A percentile compares a stretch with the other conserved stretches of the same genome.
These are phyloP conservation scores for Schizophyllum commune DNA, from an alignment of 1,284 basidiomycete species.

Conservation along the genomic window DNA sequence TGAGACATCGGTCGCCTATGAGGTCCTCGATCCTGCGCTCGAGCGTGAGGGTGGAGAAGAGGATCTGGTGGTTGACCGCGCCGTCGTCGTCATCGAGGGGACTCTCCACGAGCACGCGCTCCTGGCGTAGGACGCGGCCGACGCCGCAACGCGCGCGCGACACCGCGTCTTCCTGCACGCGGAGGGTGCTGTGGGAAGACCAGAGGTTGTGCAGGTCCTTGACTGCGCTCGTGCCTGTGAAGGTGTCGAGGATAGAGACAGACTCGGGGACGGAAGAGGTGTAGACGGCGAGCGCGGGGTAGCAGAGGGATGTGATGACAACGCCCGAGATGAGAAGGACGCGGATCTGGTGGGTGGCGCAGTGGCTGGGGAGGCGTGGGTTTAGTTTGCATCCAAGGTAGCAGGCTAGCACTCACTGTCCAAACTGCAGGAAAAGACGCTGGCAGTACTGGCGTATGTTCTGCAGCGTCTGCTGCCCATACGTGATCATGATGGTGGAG, in stretches of 20 bases:
- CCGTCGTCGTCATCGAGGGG: constrained; percentile 29
- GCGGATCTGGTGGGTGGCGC: constrained; percentile 86
- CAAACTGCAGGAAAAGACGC: constrained; percentile 60
- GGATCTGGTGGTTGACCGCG: constrained; percentile 52
- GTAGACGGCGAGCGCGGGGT: constrained; percentile 84
- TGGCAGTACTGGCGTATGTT: constrained; percentile 27
- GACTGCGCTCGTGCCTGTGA: constrained; percentile 44
- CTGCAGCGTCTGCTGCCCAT: constrained; percentile 17
- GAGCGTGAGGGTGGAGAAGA: constrained; percentile 56
- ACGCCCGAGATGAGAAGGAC: constrained; percentile 64
- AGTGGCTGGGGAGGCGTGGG: constrained; percentile 45
- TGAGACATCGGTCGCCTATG: constrained; percentile 43
- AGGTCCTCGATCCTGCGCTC: constrained; percentile 48
- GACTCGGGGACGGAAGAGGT: constrained; percentile 62
- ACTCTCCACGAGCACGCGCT: constrained; percentile 65
- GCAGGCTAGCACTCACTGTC: constrained; percentile 48
- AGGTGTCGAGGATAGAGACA: constrained; percentile 56
- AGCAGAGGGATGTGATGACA: constrained; percentile 94
- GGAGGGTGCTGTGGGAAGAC: constrained; percentile 54
- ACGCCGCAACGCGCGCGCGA: constrained; percentile 65
- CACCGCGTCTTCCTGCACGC: constrained; percentile 60
- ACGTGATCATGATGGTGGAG: background rate
- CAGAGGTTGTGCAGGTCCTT: constrained; percentile 65
- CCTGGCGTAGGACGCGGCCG: constrained; percentile 69
- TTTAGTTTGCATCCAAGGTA: constrained; percentile 7